These are phyloP conservation scores for Parsonsia alboflavescens DNA, from an alignment of 257 asterid genomes.

Conservation along the genomic window DNA sequence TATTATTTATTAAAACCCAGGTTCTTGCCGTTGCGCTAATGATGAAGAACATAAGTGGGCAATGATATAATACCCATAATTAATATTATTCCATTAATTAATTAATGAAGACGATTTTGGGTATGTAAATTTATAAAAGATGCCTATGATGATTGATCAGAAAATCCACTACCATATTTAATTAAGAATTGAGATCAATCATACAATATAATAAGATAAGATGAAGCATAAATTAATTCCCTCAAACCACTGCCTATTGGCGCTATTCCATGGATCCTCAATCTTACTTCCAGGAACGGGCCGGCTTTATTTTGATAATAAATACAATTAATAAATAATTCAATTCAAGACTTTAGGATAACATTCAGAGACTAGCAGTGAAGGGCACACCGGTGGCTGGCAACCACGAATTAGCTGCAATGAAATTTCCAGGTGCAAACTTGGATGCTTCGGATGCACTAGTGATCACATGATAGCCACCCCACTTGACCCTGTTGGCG, in stretches of 20 bases:
- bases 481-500: slow-evolving; percentile 62
- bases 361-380: slow-evolving; percentile 51
- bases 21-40: too few species aligned
- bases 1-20: too few species aligned
- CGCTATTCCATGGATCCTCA: background rate
- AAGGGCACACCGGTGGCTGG: slow-evolving; percentile 67
- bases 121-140: too few species aligned
- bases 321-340: background rate
- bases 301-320: background rate
- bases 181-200: too few species aligned
- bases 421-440: slow-evolving; percentile 60
- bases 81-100: too few species aligned
- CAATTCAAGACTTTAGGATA: background rate
- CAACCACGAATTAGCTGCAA: slow-evolving; percentile 70
- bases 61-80: too few species aligned
- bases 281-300: background rate
- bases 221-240: too few species aligned
- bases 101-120: too few species aligned
- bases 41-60: too few species aligned
- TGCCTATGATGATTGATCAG: too few species aligned
- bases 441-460: slow-evolving; percentile 57
- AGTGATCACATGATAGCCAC: slow-evolving; percentile 67
- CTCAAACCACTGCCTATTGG: background rate
- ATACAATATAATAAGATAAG: too few species aligned
- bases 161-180: too few species aligned